phyloP scores from a whole-genome alignment of 371 early-diverging fungal species.

The Sporodiniella umbellata region DNA sequence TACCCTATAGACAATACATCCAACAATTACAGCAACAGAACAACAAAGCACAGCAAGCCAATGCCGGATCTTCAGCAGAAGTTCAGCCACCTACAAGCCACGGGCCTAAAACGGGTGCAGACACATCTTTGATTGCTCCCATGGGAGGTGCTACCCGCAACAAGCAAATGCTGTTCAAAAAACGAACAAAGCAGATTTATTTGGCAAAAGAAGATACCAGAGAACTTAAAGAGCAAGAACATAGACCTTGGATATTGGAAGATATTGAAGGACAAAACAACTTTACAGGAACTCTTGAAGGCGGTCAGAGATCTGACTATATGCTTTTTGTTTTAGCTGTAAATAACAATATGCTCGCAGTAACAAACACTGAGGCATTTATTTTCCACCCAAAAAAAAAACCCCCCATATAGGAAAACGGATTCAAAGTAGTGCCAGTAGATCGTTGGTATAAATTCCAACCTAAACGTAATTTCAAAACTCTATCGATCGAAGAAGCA shows the following conservation, averaged over 20 bases:
- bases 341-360: not conserved
- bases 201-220: conserved; percentile 74
- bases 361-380: not conserved
- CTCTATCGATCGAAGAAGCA: conserved; percentile 88
- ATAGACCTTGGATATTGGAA: conserved; percentile 76
- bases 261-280: conserved; percentile 68
- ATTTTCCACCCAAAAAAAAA: not conserved
- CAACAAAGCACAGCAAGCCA: conserved; percentile 11
- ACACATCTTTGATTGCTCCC: conserved; percentile 75
- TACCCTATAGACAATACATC: conserved; percentile 26
- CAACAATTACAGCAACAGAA: conserved; percentile 20
- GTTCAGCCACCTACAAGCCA: conserved; percentile 23
- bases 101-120: conserved; percentile 63
- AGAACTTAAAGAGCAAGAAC: conserved; percentile 67
- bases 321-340: conserved; percentile 74
- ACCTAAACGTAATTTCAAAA: conserved; percentile 74
- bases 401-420: conserved; percentile 50
- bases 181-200: conserved; percentile 77
- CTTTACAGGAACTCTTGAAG: conserved; percentile 76
- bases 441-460: conserved; percentile 92
- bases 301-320: conserved; percentile 73
- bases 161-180: conserved; percentile 79
- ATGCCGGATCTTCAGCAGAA: conserved; percentile 12
- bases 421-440: conserved; percentile 85
- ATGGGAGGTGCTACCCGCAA: conserved; percentile 77